These are phyloP conservation scores for Eutypa lata DNA, from an alignment of 2,329 filamentous ascomycete species.

Conservation along the genomic window DNA sequence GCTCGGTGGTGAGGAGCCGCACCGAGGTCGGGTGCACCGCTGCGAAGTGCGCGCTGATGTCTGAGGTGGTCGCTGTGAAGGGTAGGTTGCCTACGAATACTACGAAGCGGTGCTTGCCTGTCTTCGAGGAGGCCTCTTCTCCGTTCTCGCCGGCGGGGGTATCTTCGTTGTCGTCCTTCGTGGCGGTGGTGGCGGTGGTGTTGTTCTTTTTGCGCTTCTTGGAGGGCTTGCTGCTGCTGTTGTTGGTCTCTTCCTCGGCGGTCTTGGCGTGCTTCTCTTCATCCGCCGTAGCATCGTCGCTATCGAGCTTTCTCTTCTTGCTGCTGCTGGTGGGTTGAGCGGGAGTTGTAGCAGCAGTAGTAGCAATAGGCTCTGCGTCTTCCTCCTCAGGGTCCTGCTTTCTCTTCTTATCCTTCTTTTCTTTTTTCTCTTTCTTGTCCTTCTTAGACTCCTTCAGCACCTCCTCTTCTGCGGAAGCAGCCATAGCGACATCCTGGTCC, in stretches of 20 bases:
- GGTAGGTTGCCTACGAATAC: slow-evolving; percentile 89
- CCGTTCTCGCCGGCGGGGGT: too few relatives aligned
- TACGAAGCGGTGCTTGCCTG: slow-evolving; percentile 62
- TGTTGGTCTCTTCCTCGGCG: slow-evolving; percentile 7
- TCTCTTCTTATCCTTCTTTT: slow-evolving; percentile 29
- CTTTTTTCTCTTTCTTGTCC: slow-evolving; percentile 32
- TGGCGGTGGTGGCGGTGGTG: slow-evolving; percentile 5
- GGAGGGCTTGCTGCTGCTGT: slow-evolving; percentile 13
- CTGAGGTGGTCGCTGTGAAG: slow-evolving; percentile 70
- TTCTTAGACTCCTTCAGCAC: slow-evolving; percentile 28
- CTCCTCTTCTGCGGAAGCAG: slow-evolving; percentile 13
- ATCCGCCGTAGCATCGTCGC: slow-evolving; percentile 22
- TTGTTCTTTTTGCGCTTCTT: slow-evolving; percentile 30
- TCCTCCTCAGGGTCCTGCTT: slow-evolving; percentile 31
- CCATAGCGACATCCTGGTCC: not conserved
- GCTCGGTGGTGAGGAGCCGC: slow-evolving; percentile 70
- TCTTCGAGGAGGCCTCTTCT: too few relatives aligned
- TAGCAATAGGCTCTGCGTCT: too few relatives aligned
- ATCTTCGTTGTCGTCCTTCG: slow-evolving; percentile 6
- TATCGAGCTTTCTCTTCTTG: slow-evolving; percentile 37
- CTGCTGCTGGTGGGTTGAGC: slow-evolving; percentile 31
- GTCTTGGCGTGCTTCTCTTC: slow-evolving; percentile 11
- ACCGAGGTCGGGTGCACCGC: slow-evolving; percentile 68
- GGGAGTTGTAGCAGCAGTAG: slow-evolving; percentile 26
- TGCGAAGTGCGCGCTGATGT: slow-evolving; percentile 73